These are phyloP conservation scores for Cryptosporidium ryanae DNA, from an alignment of 169 alveolate species.

Conservation along the genomic window DNA sequence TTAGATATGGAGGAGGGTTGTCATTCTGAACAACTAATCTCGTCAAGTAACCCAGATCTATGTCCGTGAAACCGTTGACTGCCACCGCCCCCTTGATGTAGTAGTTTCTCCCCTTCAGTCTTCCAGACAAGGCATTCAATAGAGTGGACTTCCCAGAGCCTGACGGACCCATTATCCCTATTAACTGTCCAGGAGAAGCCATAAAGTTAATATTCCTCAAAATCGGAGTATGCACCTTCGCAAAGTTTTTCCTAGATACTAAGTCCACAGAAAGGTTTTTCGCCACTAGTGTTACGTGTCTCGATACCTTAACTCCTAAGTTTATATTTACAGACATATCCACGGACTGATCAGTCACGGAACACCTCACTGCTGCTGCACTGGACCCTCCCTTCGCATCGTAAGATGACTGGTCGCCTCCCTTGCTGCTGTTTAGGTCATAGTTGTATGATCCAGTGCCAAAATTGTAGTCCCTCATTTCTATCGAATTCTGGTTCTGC, in stretches of 20 bases:
- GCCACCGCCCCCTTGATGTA: slow-evolving; percentile 49
- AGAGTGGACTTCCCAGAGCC: slow-evolving; percentile 76
- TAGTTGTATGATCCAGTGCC: not conserved
- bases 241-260: not conserved
- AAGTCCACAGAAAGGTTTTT: slow-evolving; percentile 29
- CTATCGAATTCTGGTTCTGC: not conserved
- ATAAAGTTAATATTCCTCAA: slow-evolving; percentile 55
- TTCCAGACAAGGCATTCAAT: slow-evolving; percentile 73
- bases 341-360: slow-evolving; percentile 63
- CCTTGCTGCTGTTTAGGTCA: slow-evolving; percentile 24
- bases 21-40: slow-evolving; percentile 78
- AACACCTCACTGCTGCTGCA: slow-evolving; percentile 70
- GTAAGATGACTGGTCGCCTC: slow-evolving; percentile 44
- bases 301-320: slow-evolving; percentile 47
- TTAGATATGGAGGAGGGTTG: slow-evolving; percentile 77
- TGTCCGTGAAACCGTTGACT: slow-evolving; percentile 63
- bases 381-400: slow-evolving; percentile 73
- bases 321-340: slow-evolving; percentile 51
- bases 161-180: slow-evolving; percentile 76
- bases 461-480: slow-evolving; percentile 30
- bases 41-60: slow-evolving; percentile 63
- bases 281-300: slow-evolving; percentile 49
- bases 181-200: slow-evolving; percentile 77
- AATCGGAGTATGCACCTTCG: slow-evolving; percentile 9
- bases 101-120: slow-evolving; percentile 62